Conservation (phyloP, 2,329 filamentous ascomycete species). For the Verticillium tricorpus region DNA sequence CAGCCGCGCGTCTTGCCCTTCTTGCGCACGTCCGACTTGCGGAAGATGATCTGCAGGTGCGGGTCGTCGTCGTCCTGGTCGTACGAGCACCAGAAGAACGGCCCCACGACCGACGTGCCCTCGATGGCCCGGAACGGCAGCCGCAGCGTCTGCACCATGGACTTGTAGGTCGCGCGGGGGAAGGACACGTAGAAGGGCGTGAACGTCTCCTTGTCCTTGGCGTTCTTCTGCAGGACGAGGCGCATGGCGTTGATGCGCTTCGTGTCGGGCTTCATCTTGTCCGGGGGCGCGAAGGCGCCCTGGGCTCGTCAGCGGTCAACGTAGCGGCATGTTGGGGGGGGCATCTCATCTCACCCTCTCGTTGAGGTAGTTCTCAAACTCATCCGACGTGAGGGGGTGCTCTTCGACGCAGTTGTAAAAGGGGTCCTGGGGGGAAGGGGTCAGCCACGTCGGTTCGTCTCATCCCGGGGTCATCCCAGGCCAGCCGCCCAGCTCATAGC, state of each 20-base stretch:
- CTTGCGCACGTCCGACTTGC: slow-evolving; percentile 63
- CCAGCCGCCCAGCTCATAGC: neutral
- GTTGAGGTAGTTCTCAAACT: slow-evolving; percentile 54
- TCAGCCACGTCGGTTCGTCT: neutral
- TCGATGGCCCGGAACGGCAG: slow-evolving; percentile 56
- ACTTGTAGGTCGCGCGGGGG: slow-evolving; percentile 42
- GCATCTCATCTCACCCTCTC: slow-evolving; percentile 19
- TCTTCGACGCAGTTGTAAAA: slow-evolving; percentile 45
- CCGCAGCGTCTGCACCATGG: slow-evolving; percentile 50
- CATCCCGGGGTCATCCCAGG: neutral
- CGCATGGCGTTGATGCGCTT: slow-evolving; percentile 47
- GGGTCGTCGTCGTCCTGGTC: slow-evolving; percentile 53
- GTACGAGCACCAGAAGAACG: slow-evolving; percentile 57
- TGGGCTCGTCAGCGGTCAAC: too few species aligned
- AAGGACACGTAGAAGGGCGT: slow-evolving; percentile 50
- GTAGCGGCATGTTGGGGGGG: too few species aligned
- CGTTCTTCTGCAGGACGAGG: slow-evolving; percentile 54
- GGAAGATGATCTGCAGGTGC: slow-evolving; percentile 58
- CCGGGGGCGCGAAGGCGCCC: slow-evolving; percentile 46
- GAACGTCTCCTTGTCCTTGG: slow-evolving; percentile 54
- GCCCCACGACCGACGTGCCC: slow-evolving; percentile 53
- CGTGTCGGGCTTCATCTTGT: slow-evolving; percentile 35
- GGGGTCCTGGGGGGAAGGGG: slow-evolving; percentile 35
- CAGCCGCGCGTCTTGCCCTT: slow-evolving; percentile 60
- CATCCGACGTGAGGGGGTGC: slow-evolving; percentile 45